Conservation (phyloP, 768 basidiomycete species). For the Hortiboletus flavorubellus region DNA sequence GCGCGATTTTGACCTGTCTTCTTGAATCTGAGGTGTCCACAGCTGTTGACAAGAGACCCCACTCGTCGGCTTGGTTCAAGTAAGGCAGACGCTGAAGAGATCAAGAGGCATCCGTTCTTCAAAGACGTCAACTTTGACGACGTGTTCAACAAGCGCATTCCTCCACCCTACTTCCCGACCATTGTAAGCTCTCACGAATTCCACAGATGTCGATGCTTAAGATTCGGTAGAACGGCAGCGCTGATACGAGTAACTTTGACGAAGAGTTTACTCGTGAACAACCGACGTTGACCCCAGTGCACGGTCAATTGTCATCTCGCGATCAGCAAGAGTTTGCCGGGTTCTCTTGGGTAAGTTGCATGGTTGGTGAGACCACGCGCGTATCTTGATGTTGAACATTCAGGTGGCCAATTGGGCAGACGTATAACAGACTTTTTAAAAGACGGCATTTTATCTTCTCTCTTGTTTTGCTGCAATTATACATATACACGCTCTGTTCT, state of each 20-base stretch:
- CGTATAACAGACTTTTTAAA: conserved; percentile 34
- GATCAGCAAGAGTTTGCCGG: conserved; percentile 97
- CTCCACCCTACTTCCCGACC: conserved; percentile 95
- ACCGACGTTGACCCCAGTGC: conserved; percentile 96
- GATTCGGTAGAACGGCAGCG: conserved; percentile 63
- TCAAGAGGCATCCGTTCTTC: conserved; percentile 98
- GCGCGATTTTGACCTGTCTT: not conserved
- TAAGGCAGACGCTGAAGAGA: conserved; percentile 92
- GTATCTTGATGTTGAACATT: not conserved
- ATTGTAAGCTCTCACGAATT: conserved; percentile 57
- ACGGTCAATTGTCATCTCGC: conserved; percentile 82
- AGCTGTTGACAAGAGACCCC: conserved; percentile 94
- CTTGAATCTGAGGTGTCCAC: conserved; percentile 6
- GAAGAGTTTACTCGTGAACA: conserved; percentile 97
- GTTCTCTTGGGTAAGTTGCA: conserved; percentile 79
- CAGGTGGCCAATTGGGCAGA: conserved; percentile 57
- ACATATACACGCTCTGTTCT: conserved; percentile 26
- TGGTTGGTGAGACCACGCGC: not conserved
- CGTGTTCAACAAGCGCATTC: conserved; percentile 95
- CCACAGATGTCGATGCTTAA: conserved; percentile 5
- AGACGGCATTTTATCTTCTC: conserved; percentile 25
- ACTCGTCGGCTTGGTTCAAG: conserved; percentile 85
- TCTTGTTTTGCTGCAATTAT: conserved; percentile 34
- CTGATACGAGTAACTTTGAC: conserved; percentile 92
- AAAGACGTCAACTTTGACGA: conserved; percentile 97